Evolutionary conservation across 108 stramenopile genomes (phyloP).

Genomic region (Halocafeteria seosinensis): DNA sequence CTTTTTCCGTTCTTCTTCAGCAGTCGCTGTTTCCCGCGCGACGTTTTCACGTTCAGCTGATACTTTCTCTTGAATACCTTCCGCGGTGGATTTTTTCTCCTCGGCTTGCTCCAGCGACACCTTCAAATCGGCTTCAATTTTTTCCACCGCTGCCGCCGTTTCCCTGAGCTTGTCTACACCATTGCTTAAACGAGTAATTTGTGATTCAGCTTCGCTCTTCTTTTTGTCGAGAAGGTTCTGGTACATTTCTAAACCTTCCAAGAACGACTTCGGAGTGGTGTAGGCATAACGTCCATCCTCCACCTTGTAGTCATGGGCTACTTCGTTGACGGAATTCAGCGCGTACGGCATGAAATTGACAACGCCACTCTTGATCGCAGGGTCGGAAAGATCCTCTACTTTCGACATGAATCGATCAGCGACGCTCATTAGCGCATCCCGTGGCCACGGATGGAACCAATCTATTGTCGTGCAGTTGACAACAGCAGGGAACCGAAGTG

Average conservation of each 20-base stretch:
- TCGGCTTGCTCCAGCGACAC: conserved; percentile 33
- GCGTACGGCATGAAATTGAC: conserved; percentile 45
- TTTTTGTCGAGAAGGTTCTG: conserved; percentile 21
- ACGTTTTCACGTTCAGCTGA: conserved; percentile 20
- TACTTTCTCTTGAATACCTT: conserved; percentile 31
- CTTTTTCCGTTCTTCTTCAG: conserved; percentile 14
- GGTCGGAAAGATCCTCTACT: not conserved
- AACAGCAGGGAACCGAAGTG: conserved; percentile 28
- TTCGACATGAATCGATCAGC: conserved; percentile 22
- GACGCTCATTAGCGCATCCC: conserved; percentile 29
- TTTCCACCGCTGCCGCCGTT: conserved; percentile 23
- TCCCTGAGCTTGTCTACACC: conserved; percentile 22
- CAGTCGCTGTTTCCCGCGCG: conserved; percentile 24
- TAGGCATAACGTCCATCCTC: conserved; percentile 23
- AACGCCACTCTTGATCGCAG: conserved; percentile 30
- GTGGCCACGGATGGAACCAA: conserved; percentile 33
- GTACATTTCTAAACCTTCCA: conserved; percentile 37
- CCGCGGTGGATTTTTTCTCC: conserved; percentile 35
- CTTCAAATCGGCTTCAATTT: conserved; percentile 26
- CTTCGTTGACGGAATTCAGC: conserved; percentile 23
- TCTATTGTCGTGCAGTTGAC: conserved; percentile 34
- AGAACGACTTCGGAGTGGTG: conserved; percentile 43
- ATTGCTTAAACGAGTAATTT: conserved; percentile 20
- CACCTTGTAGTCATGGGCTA: conserved; percentile 6
- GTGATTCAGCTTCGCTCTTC: conserved; percentile 12